Conservation (phyloP, 108 stramenopile genomes). For the Mayamaea pseudoterrestris region DNA sequence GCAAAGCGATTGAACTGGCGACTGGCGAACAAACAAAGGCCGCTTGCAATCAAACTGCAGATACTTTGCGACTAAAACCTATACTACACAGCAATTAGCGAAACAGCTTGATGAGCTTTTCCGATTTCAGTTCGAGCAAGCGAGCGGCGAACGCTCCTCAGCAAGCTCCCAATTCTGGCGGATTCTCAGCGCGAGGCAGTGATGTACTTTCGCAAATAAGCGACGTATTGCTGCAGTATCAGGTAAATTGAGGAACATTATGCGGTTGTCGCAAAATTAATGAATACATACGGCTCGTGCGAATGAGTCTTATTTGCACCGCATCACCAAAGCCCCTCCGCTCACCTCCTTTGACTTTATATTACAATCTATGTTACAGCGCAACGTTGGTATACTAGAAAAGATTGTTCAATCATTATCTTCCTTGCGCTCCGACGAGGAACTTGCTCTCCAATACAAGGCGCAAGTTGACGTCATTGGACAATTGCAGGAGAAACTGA, state of each 20-base stretch:
- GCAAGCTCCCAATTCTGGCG: neutral
- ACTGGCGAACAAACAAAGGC: too few species aligned
- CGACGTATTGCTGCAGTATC: slow-evolving; percentile 48
- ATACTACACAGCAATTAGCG: too few species aligned
- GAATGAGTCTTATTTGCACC: neutral
- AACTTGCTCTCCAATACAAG: slow-evolving; percentile 62
- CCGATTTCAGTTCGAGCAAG: slow-evolving; percentile 22
- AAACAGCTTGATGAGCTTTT: slow-evolving; percentile 39
- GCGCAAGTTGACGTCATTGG: slow-evolving; percentile 61
- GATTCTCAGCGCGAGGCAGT: neutral
- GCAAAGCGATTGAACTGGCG: too few species aligned
- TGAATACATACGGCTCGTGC: neutral
- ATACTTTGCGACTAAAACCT: too few species aligned
- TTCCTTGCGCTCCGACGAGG: slow-evolving; percentile 21
- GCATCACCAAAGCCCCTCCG: neutral
- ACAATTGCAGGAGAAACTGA: slow-evolving; percentile 45
- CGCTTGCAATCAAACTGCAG: too few species aligned
- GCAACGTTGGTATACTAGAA: slow-evolving; percentile 69
- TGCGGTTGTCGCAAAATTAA: slow-evolving; percentile 1
- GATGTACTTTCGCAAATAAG: slow-evolving; percentile 30
- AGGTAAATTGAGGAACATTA: slow-evolving; percentile 15
- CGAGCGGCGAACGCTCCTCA: neutral
- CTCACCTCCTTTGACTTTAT: neutral
- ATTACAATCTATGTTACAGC: slow-evolving; percentile 13
- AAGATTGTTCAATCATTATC: slow-evolving; percentile 51